phyloP scores from a whole-genome alignment of 495 filamentous ascomycete genomes.

The Xylaria castorea region DNA sequence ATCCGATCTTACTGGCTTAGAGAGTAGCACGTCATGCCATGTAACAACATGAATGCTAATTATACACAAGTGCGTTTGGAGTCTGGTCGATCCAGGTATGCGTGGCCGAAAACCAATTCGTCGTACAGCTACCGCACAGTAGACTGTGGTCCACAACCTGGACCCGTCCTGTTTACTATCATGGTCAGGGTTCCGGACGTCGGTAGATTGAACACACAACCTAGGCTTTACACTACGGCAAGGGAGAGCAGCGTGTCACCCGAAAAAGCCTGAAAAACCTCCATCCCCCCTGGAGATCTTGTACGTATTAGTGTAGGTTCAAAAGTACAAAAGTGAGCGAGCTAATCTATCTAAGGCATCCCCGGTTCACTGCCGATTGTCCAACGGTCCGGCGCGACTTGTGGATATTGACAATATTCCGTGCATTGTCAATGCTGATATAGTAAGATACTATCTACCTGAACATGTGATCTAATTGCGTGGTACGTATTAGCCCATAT shows the following conservation, averaged over 20 bases:
- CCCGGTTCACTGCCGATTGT: constrained; percentile 9
- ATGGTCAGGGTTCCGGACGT: constrained; percentile 1
- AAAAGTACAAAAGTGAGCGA: background rate
- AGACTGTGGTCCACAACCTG: background rate
- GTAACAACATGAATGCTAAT: constrained; percentile 18
- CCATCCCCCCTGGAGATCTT: constrained; percentile 23
- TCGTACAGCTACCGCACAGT: background rate
- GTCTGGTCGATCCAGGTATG: constrained; percentile 10
- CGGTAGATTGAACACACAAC: constrained; percentile 11
- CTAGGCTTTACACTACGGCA: constrained; percentile 6
- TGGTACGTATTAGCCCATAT: background rate
- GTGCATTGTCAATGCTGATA: background rate
- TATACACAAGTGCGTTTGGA: constrained; percentile 10
- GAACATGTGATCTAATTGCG: background rate
- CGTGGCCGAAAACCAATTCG: constrained; percentile 1
- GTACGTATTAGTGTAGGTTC: constrained; percentile 15
- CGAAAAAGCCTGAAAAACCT: background rate
- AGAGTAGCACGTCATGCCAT: constrained; percentile 12
- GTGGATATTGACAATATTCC: constrained; percentile 4
- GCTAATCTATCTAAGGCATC: constrained; percentile 8
- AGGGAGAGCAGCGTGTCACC: background rate
- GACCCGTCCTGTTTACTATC: background rate
- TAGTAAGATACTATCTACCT: background rate
- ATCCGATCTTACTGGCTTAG: constrained; percentile 3
- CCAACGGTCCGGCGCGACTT: background rate